Conservation (phyloP, 2,329 filamentous ascomycete species). For the Sphaerulina musiva region DNA sequence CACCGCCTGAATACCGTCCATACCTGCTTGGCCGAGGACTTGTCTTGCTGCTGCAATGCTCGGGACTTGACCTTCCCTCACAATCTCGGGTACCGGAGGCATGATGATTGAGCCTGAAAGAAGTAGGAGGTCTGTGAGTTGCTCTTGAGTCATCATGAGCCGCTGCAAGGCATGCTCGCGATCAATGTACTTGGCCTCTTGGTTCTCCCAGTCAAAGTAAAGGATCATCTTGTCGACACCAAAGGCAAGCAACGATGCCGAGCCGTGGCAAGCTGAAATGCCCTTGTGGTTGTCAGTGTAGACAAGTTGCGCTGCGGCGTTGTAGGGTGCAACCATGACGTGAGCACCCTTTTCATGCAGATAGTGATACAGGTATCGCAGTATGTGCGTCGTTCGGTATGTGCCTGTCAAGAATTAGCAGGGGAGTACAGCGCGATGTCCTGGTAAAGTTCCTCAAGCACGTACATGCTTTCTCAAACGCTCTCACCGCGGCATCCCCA, state of each 20-base stretch:
- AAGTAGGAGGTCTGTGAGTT: constrained; percentile 62
- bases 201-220: constrained; percentile 58
- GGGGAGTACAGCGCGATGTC: not conserved
- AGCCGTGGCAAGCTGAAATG: constrained; percentile 70
- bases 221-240: constrained; percentile 71
- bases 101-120: constrained; percentile 65
- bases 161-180: constrained; percentile 54
- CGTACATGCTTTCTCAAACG: constrained; percentile 78
- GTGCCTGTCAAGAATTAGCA: constrained; percentile 50
- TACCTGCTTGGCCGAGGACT: constrained; percentile 60
- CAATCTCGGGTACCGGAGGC: constrained; percentile 57
- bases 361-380: constrained; percentile 68
- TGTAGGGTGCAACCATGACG: constrained; percentile 80
- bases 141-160: constrained; percentile 58
- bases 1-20: constrained; percentile 67
- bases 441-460: not conserved
- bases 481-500: constrained; percentile 71
- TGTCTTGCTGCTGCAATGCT: constrained; percentile 71
- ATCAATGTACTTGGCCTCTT: constrained; percentile 60
- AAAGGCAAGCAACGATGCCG: constrained; percentile 79
- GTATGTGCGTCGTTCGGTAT: constrained; percentile 64
- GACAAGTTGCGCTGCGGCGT: constrained; percentile 74
- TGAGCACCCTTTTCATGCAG: constrained; percentile 62
- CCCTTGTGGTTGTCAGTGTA: constrained; percentile 69
- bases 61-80: constrained; percentile 35